phyloP scores from a whole-genome alignment of 441 rosid genomes.

The Syzygium syzygioides region DNA sequence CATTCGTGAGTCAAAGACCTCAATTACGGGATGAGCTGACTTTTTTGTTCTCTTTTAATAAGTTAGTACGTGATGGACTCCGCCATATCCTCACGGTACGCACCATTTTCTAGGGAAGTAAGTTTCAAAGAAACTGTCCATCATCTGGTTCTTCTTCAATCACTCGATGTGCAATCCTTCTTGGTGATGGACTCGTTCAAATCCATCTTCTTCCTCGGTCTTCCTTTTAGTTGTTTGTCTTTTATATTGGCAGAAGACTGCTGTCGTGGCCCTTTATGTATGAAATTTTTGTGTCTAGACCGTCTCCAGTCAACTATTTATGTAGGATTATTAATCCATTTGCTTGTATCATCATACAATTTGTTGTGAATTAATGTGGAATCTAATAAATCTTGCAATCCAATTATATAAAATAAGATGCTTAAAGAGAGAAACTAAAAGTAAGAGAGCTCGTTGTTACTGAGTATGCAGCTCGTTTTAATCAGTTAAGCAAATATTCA shows the following conservation, averaged over 20 bases:
- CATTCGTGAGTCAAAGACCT: too few relatives aligned
- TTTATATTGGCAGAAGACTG: neutral
- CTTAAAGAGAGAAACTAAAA: neutral
- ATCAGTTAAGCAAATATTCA: neutral
- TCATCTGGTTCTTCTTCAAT: neutral
- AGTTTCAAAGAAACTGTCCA: neutral
- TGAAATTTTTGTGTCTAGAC: neutral
- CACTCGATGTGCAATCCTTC: neutral
- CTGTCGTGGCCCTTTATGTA: neutral
- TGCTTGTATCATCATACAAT: neutral
- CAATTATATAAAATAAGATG: neutral
- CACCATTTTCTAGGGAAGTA: neutral
- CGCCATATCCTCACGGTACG: too few relatives aligned
- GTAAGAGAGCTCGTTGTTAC: too few relatives aligned
- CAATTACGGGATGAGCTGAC: too few relatives aligned
- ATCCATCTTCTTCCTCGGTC: neutral
- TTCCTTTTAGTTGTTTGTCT: neutral
- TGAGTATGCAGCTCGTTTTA: rapidly evolving
- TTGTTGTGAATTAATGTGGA: neutral
- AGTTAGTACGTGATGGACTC: too few relatives aligned
- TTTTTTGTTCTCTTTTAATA: too few relatives aligned
- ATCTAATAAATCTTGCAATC: neutral
- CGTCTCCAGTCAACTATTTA: neutral
- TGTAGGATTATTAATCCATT: neutral
- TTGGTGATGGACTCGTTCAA: neutral